These are phyloP conservation scores for Oemleria cerasiformis DNA, from an alignment of 306 rosid genomes.

Conservation along the genomic window DNA sequence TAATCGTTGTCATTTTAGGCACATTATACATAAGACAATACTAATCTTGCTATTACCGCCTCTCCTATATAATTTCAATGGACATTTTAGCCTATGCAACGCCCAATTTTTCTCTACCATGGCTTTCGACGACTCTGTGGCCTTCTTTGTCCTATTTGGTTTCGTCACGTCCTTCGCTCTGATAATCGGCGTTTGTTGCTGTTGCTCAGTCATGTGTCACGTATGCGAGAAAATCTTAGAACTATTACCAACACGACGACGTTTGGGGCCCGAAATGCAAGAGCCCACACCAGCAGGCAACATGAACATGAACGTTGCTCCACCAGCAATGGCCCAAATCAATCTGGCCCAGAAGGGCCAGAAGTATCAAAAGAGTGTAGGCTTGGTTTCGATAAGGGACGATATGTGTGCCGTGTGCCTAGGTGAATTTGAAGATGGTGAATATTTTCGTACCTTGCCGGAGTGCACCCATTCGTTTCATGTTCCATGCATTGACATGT, in stretches of 20 bases:
- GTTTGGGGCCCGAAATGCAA: background rate
- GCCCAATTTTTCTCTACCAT: background rate
- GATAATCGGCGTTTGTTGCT: background rate
- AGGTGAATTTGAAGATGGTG: constrained; percentile 62
- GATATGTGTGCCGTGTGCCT: constrained; percentile 55
- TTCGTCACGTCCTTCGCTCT: background rate
- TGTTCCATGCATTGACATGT: constrained; percentile 53
- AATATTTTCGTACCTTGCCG: constrained; percentile 46
- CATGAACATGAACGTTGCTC: background rate
- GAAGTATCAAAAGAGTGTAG: constrained; percentile 20
- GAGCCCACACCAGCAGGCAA: background rate
- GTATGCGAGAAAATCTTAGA: background rate
- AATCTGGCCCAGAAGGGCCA: constrained; percentile 31
- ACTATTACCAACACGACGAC: background rate
- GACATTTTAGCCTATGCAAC: constrained; percentile 10
- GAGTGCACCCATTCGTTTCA: constrained; percentile 67
- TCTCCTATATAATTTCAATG: background rate
- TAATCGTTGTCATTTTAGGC: background rate
- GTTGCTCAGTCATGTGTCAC: background rate
- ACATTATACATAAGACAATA: constrained; percentile 12
- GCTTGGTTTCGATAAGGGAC: constrained; percentile 4
- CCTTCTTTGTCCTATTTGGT: background rate
- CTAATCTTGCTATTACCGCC: constrained; percentile 28
- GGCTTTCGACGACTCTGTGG: background rate
- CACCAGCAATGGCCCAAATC: constrained; percentile 17